These are phyloP conservation scores for Serendipita sp. DNA, from an alignment of 768 basidiomycete genomes.

Conservation along the genomic window DNA sequence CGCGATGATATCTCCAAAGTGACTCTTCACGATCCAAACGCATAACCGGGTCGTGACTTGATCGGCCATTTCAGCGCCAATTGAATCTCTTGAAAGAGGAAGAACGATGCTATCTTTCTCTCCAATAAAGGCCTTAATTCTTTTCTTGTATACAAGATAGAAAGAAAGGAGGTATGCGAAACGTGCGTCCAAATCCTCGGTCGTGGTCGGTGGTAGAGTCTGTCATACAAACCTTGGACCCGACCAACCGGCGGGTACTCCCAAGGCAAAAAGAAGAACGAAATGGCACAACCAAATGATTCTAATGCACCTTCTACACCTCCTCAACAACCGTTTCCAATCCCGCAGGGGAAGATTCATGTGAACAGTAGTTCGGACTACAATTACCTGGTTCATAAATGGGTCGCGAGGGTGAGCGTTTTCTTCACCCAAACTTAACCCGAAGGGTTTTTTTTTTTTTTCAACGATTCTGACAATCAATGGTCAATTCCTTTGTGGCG, in stretches of 20 bases:
- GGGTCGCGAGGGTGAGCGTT: background rate
- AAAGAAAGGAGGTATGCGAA: no score
- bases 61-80: slow-evolving; percentile 38
- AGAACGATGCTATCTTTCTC: no score
- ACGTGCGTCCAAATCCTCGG: background rate
- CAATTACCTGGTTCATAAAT: background rate
- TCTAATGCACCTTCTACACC: background rate
- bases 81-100: no score
- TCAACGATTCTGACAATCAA: no score
- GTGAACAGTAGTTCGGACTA: background rate
- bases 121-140: no score
- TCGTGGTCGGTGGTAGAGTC: background rate
- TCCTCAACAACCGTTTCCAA: background rate
- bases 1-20: slow-evolving; percentile 50
- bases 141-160: no score
- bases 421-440: no score
- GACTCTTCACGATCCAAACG: slow-evolving; percentile 42
- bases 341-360: background rate
- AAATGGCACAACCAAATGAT: no score
- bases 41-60: slow-evolving; percentile 45
- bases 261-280: no score
- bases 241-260: background rate
- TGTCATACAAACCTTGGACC: background rate
- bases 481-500: no score
- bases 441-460: no score